Conservation (phyloP, 495 filamentous ascomycete genomes). For the Penicillium cinerascens region DNA sequence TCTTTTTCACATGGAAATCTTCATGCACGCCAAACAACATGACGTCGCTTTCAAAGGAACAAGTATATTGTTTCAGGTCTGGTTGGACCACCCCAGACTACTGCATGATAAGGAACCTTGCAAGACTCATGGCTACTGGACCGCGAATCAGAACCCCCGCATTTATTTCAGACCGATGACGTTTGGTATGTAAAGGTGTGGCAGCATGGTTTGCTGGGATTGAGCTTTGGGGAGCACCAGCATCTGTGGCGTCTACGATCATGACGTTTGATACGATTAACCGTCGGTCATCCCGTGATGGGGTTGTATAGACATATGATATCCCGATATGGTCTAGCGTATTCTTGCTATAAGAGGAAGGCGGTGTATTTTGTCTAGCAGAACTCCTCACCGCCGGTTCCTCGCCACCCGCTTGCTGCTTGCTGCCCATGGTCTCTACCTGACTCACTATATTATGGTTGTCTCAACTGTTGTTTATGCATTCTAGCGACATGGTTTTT, state of each 20-base stretch:
- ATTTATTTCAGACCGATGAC: not conserved
- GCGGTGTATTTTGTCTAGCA: not conserved
- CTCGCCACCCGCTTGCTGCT: not conserved
- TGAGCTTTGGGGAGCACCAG: not conserved
- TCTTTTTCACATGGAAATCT: not conserved
- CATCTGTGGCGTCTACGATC: not conserved
- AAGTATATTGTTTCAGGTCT: not conserved
- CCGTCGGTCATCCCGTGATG: not conserved
- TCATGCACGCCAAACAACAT: slow-evolving; percentile 6
- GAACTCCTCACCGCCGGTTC: not conserved
- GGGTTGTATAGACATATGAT: not conserved
- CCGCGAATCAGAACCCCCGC: not conserved
- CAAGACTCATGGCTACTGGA: not conserved
- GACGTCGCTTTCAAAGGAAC: not conserved
- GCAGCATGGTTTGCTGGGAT: not conserved
- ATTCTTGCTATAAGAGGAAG: not conserved
- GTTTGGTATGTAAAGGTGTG: not conserved
- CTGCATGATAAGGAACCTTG: no score
- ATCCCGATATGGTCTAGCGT: not conserved
- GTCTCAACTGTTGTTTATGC: not conserved
- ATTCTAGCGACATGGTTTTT: slow-evolving; percentile 1
- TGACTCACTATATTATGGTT: not conserved
- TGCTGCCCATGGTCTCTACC: slow-evolving; percentile 3
- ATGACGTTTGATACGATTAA: slow-evolving; percentile 2
- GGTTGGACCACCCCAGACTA: no score